Percentiles rank a stretch among this genome's conserved stretches.
Conservation (phyloP, 257 asterid genomes). For the Plantago ovata region DNA sequence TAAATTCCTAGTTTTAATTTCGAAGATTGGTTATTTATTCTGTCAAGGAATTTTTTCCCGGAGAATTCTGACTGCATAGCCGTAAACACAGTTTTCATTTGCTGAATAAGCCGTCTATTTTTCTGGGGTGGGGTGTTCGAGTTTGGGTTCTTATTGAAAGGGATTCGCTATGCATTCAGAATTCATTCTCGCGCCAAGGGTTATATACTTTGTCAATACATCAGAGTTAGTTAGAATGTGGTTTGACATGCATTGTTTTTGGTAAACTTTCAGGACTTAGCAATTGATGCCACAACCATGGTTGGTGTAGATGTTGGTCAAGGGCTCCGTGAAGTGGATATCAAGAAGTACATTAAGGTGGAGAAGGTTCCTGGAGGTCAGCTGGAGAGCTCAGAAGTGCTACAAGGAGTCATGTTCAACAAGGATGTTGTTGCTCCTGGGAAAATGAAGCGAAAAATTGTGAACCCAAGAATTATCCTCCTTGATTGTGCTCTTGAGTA, state of each 20-base stretch:
- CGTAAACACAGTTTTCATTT: too few relatives aligned
- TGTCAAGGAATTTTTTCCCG: too few relatives aligned
- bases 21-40: too few relatives aligned
- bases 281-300: slow-evolving; percentile 79
- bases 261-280: slow-evolving; percentile 63
- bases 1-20: too few relatives aligned
- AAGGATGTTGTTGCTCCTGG: slow-evolving; percentile 98
- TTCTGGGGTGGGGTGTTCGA: too few relatives aligned
- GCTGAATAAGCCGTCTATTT: too few relatives aligned
- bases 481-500: slow-evolving; percentile 92
- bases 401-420: slow-evolving; percentile 91
- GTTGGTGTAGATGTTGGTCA: slow-evolving; percentile 90
- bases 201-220: too few relatives aligned
- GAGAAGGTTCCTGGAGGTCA: slow-evolving; percentile 98
- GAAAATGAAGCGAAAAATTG: slow-evolving; percentile 85
- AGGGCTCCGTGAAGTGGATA: slow-evolving; percentile 91
- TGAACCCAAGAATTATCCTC: slow-evolving; percentile 86
- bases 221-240: not conserved
- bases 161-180: too few relatives aligned
- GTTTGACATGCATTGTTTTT: not conserved
- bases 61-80: too few relatives aligned
- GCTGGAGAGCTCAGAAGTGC: slow-evolving; percentile 87
- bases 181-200: too few relatives aligned
- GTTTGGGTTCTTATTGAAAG: too few relatives aligned
- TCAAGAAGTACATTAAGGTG: slow-evolving; percentile 87